These are phyloP conservation scores for Boletus semigastroideus DNA, from an alignment of 1,284 basidiomycete genomes.

Conservation along the genomic window DNA sequence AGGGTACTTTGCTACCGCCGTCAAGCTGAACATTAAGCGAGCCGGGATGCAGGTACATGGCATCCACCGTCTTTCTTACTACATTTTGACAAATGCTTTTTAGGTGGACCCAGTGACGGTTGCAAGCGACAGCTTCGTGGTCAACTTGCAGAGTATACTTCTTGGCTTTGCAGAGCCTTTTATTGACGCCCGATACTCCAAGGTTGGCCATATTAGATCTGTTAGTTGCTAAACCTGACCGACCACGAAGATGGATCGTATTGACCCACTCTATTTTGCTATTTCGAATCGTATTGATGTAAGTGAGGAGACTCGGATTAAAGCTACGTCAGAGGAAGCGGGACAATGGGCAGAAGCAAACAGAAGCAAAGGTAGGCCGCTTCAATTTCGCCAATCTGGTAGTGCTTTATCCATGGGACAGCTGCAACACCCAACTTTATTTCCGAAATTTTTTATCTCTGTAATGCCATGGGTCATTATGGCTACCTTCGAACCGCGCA, in stretches of 20 bases:
- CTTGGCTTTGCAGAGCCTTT: constrained; percentile 94
- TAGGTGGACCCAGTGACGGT: constrained; percentile 85
- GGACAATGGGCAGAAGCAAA: constrained; percentile 66
- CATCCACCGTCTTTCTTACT: background rate
- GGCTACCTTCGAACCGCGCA: constrained; percentile 82
- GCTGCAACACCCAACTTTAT: constrained; percentile 83
- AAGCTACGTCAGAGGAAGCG: constrained; percentile 85
- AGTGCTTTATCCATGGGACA: constrained; percentile 20
- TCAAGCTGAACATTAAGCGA: constrained; percentile 81
- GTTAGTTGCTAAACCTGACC: constrained; percentile 12
- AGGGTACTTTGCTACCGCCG: constrained; percentile 76
- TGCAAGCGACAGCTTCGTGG: constrained; percentile 90
- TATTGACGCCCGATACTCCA: constrained; percentile 89
- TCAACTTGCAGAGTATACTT: constrained; percentile 83
- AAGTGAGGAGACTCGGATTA: constrained; percentile 88
- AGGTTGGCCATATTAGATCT: constrained; percentile 48
- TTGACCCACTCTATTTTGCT: constrained; percentile 83
- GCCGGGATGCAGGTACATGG: constrained; percentile 79
- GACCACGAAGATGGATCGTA: constrained; percentile 75
- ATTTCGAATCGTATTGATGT: constrained; percentile 72
- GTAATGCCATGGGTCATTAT: constrained; percentile 82
- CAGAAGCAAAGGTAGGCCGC: constrained; percentile 41
- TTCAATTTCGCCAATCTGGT: background rate
- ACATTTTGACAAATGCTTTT: background rate
- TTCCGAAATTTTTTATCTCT: constrained; percentile 91